Conservation (phyloP, 2,329 filamentous ascomycete species). For the Chaetomiaceae sp. region DNA sequence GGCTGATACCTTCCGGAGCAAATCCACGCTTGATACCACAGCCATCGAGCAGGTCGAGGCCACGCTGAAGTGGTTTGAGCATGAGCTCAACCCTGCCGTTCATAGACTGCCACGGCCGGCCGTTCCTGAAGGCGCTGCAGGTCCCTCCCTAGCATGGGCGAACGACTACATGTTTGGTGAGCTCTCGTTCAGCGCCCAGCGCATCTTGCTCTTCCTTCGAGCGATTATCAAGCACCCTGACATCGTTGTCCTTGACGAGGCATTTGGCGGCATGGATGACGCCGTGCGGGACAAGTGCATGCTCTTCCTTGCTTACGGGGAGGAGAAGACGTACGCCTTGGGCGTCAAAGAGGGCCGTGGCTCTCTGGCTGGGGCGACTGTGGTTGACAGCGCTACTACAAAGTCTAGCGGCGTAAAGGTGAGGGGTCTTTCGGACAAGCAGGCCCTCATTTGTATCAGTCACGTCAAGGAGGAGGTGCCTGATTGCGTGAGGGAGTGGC, state of each 20-base stretch:
- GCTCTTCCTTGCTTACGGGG: conserved; percentile 67
- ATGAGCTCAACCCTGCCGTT: conserved; percentile 63
- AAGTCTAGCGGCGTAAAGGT: conserved; percentile 47
- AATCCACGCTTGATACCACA: conserved; percentile 57
- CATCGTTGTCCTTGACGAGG: conserved; percentile 80
- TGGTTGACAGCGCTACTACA: conserved; percentile 45
- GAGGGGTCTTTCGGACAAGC: conserved; percentile 59
- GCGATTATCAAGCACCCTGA: conserved; percentile 77
- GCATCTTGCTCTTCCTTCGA: conserved; percentile 77
- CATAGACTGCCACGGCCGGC: conserved; percentile 19
- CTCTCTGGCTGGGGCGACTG: conserved; percentile 29
- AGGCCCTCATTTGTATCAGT: conserved; percentile 88
- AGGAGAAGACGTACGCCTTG: conserved; percentile 42
- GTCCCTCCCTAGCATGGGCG: conserved; percentile 55
- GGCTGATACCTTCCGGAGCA: conserved; percentile 78
- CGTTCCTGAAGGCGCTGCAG: conserved; percentile 19
- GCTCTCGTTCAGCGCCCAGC: conserved; percentile 75
- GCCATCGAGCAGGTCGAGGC: conserved; percentile 61
- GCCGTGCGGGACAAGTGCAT: conserved; percentile 81
- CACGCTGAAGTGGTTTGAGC: conserved; percentile 70
- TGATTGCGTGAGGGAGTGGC: conserved; percentile 74
- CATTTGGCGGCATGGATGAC: conserved; percentile 81
- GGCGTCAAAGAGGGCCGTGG: neutral
- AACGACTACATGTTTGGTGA: conserved; percentile 65
- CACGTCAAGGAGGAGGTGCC: conserved; percentile 90